A percentile compares a stretch with the other conserved stretches of the same genome.
phyloP scores from a whole-genome alignment of 2,329 filamentous ascomycete species.

The Monosporascus sp. region DNA sequence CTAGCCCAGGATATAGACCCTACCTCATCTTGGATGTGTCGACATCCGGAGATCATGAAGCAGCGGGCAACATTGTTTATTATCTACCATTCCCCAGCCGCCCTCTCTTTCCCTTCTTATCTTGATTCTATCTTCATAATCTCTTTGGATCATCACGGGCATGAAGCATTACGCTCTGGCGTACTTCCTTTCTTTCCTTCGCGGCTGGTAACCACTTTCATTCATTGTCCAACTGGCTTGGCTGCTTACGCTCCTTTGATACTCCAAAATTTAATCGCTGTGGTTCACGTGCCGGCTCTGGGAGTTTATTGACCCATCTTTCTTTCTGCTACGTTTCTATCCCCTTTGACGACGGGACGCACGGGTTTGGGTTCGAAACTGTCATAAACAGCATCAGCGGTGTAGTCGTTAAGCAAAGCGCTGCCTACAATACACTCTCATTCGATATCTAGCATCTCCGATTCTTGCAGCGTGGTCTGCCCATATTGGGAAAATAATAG shows the following conservation, averaged over 20 bases:
- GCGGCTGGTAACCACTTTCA: slow-evolving; percentile 38
- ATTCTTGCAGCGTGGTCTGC: slow-evolving; percentile 43
- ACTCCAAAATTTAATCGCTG: background rate
- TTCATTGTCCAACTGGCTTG: slow-evolving; percentile 51
- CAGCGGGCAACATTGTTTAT: slow-evolving; percentile 34
- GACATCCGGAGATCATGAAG: slow-evolving; percentile 29
- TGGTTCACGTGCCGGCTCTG: background rate
- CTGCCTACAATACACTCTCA: slow-evolving; percentile 1
- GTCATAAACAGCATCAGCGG: background rate
- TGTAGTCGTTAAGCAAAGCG: background rate
- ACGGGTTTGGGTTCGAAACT: slow-evolving; percentile 4
- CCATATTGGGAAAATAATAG: slow-evolving; percentile 17
- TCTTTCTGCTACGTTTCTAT: slow-evolving; percentile 7
- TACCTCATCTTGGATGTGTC: slow-evolving; percentile 30
- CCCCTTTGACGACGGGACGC: slow-evolving; percentile 16
- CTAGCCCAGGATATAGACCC: slow-evolving; percentile 26
- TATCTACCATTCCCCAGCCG: slow-evolving; percentile 24
- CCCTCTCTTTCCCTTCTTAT: slow-evolving; percentile 28
- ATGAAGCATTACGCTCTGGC: slow-evolving; percentile 27
- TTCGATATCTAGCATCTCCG: slow-evolving; percentile 26
- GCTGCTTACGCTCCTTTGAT: slow-evolving; percentile 48
- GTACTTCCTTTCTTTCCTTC: slow-evolving; percentile 34
- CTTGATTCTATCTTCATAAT: slow-evolving; percentile 34
- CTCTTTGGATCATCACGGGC: slow-evolving; percentile 20
- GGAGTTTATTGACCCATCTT: background rate